Conservation (phyloP, 805 yeast species). For the Wickerhamiella slavikovae region DNA sequence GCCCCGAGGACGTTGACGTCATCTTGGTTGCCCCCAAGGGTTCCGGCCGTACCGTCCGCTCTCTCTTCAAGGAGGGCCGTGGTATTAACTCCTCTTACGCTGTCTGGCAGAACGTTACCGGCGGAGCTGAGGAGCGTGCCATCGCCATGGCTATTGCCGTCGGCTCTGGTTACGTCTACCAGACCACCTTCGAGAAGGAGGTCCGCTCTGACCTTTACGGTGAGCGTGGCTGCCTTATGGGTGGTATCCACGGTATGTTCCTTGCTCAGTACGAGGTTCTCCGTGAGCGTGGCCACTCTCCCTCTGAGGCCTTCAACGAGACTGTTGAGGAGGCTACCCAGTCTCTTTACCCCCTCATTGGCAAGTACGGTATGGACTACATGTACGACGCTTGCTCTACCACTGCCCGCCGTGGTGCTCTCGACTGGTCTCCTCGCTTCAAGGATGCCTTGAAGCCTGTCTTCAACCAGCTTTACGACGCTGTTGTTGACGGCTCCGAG, state of each 20-base stretch:
- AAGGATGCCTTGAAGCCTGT: conserved; percentile 98
- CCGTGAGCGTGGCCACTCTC: conserved; percentile 99
- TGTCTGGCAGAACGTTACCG: conserved; percentile 97
- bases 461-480: conserved; percentile 84
- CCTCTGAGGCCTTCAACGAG: conserved; percentile 99
- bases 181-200: conserved; percentile 98
- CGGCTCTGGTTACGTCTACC: conserved; percentile 99
- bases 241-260: conserved; percentile 99
- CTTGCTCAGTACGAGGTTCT: conserved; percentile 98
- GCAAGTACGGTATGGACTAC: conserved; percentile 99
- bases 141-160: conserved; percentile 97
- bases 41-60: conserved; percentile 98
- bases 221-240: conserved; percentile 99
- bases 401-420: conserved; percentile 99
- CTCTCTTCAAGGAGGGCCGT: conserved; percentile 98
- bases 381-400: conserved; percentile 99
- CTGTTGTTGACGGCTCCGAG: conserved; percentile 91
- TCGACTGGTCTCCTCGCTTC: conserved; percentile 99
- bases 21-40: conserved; percentile 99
- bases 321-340: conserved; percentile 99
- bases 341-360: conserved; percentile 95
- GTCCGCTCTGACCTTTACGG: conserved; percentile 98
- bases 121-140: conserved; percentile 98
- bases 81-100: conserved; percentile 99
- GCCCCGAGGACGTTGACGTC: conserved; percentile 88